Evolutionary conservation across 768 basidiomycete species (phyloP).

Genomic region (Sporobolomyces phaffii): DNA sequence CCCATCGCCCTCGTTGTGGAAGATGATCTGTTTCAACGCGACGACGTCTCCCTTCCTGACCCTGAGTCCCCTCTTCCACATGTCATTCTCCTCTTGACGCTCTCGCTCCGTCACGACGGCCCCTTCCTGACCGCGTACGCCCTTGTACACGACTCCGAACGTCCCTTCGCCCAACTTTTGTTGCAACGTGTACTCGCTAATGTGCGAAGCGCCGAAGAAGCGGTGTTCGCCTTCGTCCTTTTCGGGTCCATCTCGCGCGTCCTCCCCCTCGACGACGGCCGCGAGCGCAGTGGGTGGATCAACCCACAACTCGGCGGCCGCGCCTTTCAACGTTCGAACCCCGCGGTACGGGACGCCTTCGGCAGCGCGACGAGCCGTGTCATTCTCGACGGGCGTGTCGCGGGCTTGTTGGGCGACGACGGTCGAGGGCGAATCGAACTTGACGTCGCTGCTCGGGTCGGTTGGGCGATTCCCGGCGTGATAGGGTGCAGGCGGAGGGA

Average conservation of each 20-base stretch:
- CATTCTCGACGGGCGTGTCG: too few species aligned
- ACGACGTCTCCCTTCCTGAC: conserved; percentile 54
- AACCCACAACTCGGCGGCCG: too few species aligned
- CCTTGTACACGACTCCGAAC: conserved; percentile 66
- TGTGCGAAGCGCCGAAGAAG: conserved; percentile 47
- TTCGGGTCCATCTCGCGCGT: too few species aligned
- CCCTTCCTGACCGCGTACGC: background rate
- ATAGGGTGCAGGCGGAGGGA: conserved; percentile 1
- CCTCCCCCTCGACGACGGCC: background rate
- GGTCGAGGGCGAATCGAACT: too few species aligned
- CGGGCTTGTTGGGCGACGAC: too few species aligned
- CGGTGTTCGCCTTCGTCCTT: too few species aligned
- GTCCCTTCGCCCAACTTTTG: conserved; percentile 94
- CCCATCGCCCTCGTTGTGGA: conserved; percentile 95
- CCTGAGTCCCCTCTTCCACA: background rate
- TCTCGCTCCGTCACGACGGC: background rate
- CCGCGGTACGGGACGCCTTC: too few species aligned
- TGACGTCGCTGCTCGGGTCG: background rate
- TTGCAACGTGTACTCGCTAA: conserved; percentile 70
- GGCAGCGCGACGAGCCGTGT: too few species aligned
- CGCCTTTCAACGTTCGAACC: too few species aligned
- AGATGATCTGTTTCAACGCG: conserved; percentile 87
- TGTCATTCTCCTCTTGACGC: conserved; percentile 12
- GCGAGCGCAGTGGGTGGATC: background rate
- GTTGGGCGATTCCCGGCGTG: background rate